phyloP scores from a whole-genome alignment of 495 filamentous ascomycete genomes.

The Echria macrotheca region DNA sequence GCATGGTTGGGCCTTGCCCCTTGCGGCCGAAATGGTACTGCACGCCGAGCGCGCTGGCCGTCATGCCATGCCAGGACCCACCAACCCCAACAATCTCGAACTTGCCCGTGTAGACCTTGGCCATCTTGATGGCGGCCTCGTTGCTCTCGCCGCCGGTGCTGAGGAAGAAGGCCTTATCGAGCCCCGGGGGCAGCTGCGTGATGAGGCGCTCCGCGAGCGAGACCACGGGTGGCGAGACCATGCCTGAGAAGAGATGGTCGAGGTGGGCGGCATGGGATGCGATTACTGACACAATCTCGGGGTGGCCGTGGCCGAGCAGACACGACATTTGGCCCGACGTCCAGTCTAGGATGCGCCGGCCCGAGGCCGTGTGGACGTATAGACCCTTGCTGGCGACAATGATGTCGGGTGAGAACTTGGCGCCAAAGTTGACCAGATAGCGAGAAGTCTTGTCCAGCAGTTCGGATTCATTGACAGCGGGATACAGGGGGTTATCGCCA shows the following conservation, averaged over 20 bases:
- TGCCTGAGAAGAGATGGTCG: slow-evolving; percentile 51
- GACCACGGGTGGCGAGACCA: slow-evolving; percentile 50
- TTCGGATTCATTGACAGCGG: slow-evolving; percentile 3
- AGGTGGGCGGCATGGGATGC: slow-evolving; percentile 36
- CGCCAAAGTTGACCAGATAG: slow-evolving; percentile 25
- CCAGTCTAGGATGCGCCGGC: slow-evolving; percentile 45
- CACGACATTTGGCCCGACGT: slow-evolving; percentile 55
- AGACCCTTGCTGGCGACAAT: slow-evolving; percentile 20
- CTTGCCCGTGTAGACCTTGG: slow-evolving; percentile 52
- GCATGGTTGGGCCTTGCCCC: slow-evolving; percentile 37
- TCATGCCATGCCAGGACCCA: slow-evolving; percentile 52
- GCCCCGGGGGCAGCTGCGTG: slow-evolving; percentile 36
- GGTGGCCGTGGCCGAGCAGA: slow-evolving; percentile 52
- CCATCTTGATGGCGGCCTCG: slow-evolving; percentile 52
- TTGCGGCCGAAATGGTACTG: slow-evolving; percentile 46
- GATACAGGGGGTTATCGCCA: slow-evolving; percentile 6
- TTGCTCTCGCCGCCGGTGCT: slow-evolving; percentile 51
- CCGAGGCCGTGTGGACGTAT: slow-evolving; percentile 23
- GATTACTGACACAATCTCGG: slow-evolving; percentile 49
- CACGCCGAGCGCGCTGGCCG: slow-evolving; percentile 35
- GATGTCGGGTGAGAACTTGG: slow-evolving; percentile 21
- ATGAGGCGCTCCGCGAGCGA: slow-evolving; percentile 41
- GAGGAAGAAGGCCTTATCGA: slow-evolving; percentile 51
- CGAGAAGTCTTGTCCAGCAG: slow-evolving; percentile 13
- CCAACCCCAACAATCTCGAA: slow-evolving; percentile 52